Base-by-base conservation (phyloP, 2,329 filamentous ascomycete species). In the Sclerotinia minor region DNA sequence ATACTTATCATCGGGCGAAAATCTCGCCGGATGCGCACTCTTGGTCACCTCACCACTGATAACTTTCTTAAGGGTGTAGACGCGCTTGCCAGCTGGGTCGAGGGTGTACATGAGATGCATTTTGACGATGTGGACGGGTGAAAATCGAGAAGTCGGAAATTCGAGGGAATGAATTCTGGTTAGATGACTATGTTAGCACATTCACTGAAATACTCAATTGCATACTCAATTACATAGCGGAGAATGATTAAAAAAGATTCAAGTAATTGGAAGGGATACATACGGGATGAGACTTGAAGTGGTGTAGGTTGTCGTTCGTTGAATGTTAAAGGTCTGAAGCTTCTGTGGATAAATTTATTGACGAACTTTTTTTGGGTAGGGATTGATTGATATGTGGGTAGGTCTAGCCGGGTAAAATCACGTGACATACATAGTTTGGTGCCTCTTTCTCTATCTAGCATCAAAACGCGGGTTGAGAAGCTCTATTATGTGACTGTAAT, bases 1-100 rank as follows among this genome's bases (percentile, higher is more conserved):
- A 86, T 96, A 98, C 85, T 97, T 97, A 85, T 99, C 95, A 82
- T 99, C 95, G 72, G 95, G 95, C 58, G 92, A 97, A 85, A 98
- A 99, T 74, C 95, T 87, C 54, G 95, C 95, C 58, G 95, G 94
- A 83, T 98, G 94, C 67, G 95, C 95, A 65, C 91, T 95, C 85
- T 96, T 97, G 79, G 94, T 96, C 77, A 97, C 92, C 78, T 93
- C 87, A 77, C 91, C 90, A 75, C 88, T 84, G 75, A 85, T 83
- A 74, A 96, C 87, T 84, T 98, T 97, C 83, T 97, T 94, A 73
- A 98, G 88, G 59, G 95, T 98, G 86, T 98, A 99, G 76, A 90
- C 82, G 79, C 94, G 92, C 84, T 92, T 94, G 84, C 94, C 94
- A 70, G 86, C 83, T 75, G 85, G 80, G 80, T 93, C 91, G 81